Evolutionary conservation across 2,329 filamentous ascomycete genomes (phyloP), one percentile per base, ranked within the genome.

Genomic region (Pseudogymnoascus sp.): DNA sequence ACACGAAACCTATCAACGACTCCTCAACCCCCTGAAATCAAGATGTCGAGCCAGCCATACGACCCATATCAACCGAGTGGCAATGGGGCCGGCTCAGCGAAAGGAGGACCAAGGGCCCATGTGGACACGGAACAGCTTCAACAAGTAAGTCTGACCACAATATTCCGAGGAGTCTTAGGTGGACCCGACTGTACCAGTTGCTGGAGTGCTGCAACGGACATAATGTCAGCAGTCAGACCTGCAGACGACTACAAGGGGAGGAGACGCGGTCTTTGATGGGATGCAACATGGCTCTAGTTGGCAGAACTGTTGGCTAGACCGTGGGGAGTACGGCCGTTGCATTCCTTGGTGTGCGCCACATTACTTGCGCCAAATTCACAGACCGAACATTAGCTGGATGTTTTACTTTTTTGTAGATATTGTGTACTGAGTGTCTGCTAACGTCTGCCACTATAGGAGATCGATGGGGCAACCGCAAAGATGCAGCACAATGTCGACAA

Each of bases 401-500:
- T 9, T 31, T 31, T 49, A n/a, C 12, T 5, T 52, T 31, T 4
- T 3, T 52, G n/a, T 55, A 1, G 3, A 55, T 18, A 7, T n/a
- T 7, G 4, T 31, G 45, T 3, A 8, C 7, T 14, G 28, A 18
- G 28, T 35, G 49, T 18, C n/a, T 35, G 28, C 49, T 55, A 55
- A 55, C n/a, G 28, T 33, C 9, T 33, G n/a, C 28, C 5, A 14
- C 49, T 21, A 28, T 75, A 99, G 95, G 90, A 97, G 96, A 96
- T 99, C 78, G 89, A 97, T 76, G 90, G 93, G 74, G 96, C 93
- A 60, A 91, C 97, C 71, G 88, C 88, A 74, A 90, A 95, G 69
- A 97, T 99, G 93, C 87, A 90, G 72, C 88, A 96, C 76, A 99
- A 99, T 81, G 96, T 99, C 82, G 92, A 93, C 81, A 96, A 95